Base-by-base conservation (phyloP, 2,329 filamentous ascomycete genomes). In the Talaromyces sp. region DNA sequence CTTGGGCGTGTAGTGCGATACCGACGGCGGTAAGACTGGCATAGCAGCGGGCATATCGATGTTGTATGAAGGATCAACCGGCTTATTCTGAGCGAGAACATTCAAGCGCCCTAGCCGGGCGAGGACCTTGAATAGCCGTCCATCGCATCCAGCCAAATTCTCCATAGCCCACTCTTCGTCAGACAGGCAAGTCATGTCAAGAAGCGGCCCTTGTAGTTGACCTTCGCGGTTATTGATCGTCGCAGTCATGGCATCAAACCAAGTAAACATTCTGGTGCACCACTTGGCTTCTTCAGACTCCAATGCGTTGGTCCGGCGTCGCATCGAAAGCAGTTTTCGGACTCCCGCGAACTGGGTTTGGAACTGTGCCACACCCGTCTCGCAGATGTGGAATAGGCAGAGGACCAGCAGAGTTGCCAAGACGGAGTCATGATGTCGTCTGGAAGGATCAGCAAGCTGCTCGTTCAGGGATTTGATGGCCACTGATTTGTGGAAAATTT, bases 241-340 rank as follows among this genome's bases (percentile, higher is more conserved):
- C 44, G 91, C 91, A 0, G 92, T 92, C 78, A 97, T 91, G 60
- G 93, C 91, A 73, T 97, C 93, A 72, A 96, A 96, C 82, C 93
- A 96, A 36, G 91, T 95, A 71, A 97, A 97, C 67, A 96, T 87
- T 49, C 91, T 88, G 69, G 96, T 91, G 80, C 96, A 93, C 93
- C 93, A 97, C 13, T 77, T 78, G 22, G 77, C 69, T 32, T 88
- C 86, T 62, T 91, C 89, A 63, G 92, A 90, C 57, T 86, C 79
- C 13, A 81, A 81, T 53, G 85, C 74, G 70, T 86, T 69, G 72
- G 82, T 76, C 72, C 85, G 80, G 65, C 89, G 85, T 62, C 92
- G 85, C 78, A 96, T 85, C 4, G 88, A 85, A 11, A 97, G 83
- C 33, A 98, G 86, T 79, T 96, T 96, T 77, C 92, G 93, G 44